Base-by-base conservation (phyloP, 2,329 filamentous ascomycete species). In the Trichoderma sp. region DNA sequence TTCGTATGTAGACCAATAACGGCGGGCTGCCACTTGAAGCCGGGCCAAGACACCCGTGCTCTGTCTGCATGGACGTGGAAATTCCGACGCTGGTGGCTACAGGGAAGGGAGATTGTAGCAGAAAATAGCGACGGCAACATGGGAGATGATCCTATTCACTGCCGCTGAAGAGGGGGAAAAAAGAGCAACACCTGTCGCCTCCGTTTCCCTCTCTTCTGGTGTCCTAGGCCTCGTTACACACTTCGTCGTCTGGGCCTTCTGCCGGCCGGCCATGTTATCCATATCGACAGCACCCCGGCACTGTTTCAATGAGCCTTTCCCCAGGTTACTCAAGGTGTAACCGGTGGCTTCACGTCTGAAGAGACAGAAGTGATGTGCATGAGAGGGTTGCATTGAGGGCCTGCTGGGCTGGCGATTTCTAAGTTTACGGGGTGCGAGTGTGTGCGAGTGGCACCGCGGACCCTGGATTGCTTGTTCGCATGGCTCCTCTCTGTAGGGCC, bases 291-390 rank as follows among this genome's bases (percentile, higher is more conserved):
- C 56, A 61, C 55, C 43, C 56, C 61, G 68, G 68, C 47, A 69
- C 52, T 47, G 68, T 69, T 69, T 69, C 68, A 65, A 69, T 47
- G 68, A 69, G 43, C 61, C 68, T 21, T 56, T 60, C 60, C 43
- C 53, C 63, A 27, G 55, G 61, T 60, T 60, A 52, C 55, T 65
- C 53, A 58, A 13, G 8, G 62, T 58, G 68, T 60, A 65, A 69
- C 68, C 33, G 31, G 56, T 65, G 53, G 61, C 55, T 64, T 64
- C 47, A 33, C 43, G 35, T 65, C 40, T 43, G 56, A 59, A 65
- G 53, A 64, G 27, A 35, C 40, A 60, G 37, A 27, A 33, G 29
- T 27, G 35, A 58, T 35, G n/a, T 43, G 57, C 16, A 65, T 52
- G 52, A 55, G 52, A 35, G 31, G 47, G 58, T 53, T 58, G 47